phyloP scores from a whole-genome alignment of 768 basidiomycete species.

The Glaciozyma antarctica region DNA sequence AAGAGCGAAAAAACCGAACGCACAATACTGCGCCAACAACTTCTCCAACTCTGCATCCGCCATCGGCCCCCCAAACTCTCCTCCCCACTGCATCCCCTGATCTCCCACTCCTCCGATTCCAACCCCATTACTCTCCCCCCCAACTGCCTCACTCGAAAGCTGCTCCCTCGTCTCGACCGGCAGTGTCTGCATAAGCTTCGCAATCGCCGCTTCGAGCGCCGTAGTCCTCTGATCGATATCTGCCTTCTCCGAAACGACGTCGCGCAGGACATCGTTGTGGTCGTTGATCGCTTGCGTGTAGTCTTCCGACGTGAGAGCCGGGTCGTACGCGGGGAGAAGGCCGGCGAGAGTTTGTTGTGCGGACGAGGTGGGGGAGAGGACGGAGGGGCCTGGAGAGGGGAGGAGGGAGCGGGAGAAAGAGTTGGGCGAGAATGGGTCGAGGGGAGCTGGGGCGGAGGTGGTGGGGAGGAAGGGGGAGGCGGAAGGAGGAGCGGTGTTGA shows the following conservation, averaged over 20 bases:
- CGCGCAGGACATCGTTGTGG: not conserved
- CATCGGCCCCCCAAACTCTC: not conserved
- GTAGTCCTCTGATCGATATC: slow-evolving; percentile 24
- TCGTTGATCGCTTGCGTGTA: slow-evolving; percentile 2
- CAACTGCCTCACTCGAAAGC: slow-evolving; percentile 1
- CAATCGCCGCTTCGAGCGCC: slow-evolving; percentile 25
- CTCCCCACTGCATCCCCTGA: not conserved
- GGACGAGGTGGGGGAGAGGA: not conserved
- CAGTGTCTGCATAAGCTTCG: slow-evolving; percentile 17
- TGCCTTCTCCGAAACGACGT: slow-evolving; percentile 14
- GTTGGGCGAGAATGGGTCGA: not conserved
- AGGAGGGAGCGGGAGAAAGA: slow-evolving; percentile 2
- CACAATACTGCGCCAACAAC: slow-evolving; percentile 26
- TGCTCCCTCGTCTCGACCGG: slow-evolving; percentile 23
- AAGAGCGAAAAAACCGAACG: not conserved
- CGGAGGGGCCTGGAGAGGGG: not conserved
- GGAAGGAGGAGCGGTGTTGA: not conserved
- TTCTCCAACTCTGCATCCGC: slow-evolving; percentile 22
- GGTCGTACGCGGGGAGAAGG: slow-evolving; percentile 9
- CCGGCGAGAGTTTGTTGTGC: not conserved
- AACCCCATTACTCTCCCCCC: not conserved
- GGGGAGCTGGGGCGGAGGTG: not conserved
- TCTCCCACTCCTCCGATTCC: slow-evolving; percentile 3
- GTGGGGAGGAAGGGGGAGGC: not conserved
- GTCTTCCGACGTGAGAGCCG: not conserved